Base-by-base conservation (phyloP, 441 rosid genomes). In the Rhodomyrtus psidioides region DNA sequence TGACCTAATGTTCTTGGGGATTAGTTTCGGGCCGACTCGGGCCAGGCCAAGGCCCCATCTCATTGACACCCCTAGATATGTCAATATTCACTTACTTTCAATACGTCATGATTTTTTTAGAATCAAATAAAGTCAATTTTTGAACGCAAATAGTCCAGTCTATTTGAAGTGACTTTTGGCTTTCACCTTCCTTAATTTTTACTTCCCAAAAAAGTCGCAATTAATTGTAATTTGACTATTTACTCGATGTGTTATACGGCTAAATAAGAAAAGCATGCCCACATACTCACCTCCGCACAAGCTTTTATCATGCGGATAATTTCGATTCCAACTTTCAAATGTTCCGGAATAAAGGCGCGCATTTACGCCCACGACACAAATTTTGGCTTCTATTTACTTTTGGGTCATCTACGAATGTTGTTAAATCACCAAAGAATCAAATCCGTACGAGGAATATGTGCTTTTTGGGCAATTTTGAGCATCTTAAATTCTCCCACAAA, bases 401-500 rank as follows among this genome's bases (percentile, higher is more conserved):
- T n/a, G n/a, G 6, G 76, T 65, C 76, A 5, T 65, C 24, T 5
- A 17, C 6, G 34, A 62, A 42, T 9, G 44, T 2, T 6, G 0
- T 34, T 34, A 19, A 65, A 34, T 65, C 2, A 34, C 26, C 14
- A 34, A 30, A 65, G 24, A 65, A 17, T 34, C 39, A 19, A 19
- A 39, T 26, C 46, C 44, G 7, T 9, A 34, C 7, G 26, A 12
- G 44, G 46, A 19, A 19, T 42, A 42, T 19, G 46, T 65, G n/a
- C 76, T 19, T 34, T 65, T 19, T 9, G 13, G 46, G 46, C 26
- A 21, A 34, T 19, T 17, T 65, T 1, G 42, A 39, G 12, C 76
- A 34, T 65, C 0, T 34, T 34, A 34, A 0, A 0, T 34, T 65
- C 6, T 19, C 0, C 23, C 8, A 34, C 10, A 34, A 34, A 5